Percentiles rank a stretch among this genome's conserved stretches.
These are phyloP conservation scores for Gracilaria vermiculophylla DNA, from an alignment of 23 red algal genomes.

Conservation along the genomic window DNA sequence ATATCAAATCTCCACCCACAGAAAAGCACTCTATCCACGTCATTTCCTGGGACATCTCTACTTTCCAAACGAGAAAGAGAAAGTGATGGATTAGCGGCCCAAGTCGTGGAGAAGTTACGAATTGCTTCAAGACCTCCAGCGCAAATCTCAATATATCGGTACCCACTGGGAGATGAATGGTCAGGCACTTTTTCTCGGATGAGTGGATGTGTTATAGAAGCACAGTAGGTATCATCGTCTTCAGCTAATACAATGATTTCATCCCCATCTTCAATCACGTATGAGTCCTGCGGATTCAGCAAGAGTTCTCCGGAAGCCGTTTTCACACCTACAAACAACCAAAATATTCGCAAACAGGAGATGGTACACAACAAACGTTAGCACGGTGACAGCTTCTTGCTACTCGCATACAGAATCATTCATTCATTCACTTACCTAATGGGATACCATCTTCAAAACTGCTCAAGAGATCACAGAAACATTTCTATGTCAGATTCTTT, in stretches of 20 bases:
- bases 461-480: background rate
- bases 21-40: constrained; percentile 38
- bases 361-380: background rate
- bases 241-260: constrained; percentile 65
- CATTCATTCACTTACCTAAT: constrained; percentile 44
- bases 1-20: constrained; percentile 72
- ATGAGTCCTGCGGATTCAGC: constrained; percentile 53
- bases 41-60: constrained; percentile 20
- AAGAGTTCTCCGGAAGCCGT: constrained; percentile 48
- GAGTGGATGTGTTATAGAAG: constrained; percentile 64
- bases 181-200: constrained; percentile 53
- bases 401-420: too few relatives aligned
- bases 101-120: constrained; percentile 39
- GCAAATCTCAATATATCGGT: constrained; percentile 48
- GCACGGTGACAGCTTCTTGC: background rate
- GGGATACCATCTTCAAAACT: constrained; percentile 70
- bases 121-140: constrained; percentile 58
- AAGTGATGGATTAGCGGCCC: constrained; percentile 28
- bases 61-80: constrained; percentile 26
- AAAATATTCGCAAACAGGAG: background rate
- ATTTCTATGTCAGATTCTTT: background rate
- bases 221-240: constrained; percentile 66
- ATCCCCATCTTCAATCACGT: constrained; percentile 60
- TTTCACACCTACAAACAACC: constrained; percentile 37
- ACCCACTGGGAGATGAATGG: background rate